phyloP scores from a whole-genome alignment of 2,329 filamentous ascomycete species.

The Periconia macrospinosa region DNA sequence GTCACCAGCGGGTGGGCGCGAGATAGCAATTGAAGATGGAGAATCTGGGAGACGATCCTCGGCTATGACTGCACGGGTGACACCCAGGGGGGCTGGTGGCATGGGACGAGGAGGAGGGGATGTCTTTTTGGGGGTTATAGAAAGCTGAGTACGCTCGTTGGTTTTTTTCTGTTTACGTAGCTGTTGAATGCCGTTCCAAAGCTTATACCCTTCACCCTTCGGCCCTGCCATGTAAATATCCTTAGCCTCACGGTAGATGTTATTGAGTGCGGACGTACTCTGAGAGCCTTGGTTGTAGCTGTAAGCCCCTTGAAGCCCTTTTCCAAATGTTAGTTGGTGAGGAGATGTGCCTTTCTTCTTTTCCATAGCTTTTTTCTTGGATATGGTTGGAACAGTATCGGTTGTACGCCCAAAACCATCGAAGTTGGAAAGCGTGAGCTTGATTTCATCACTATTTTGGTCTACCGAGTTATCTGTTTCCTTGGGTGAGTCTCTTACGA shows the following conservation, averaged over 20 bases:
- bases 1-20: neutral
- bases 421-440: neutral
- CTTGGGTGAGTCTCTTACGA: neutral
- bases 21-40: neutral
- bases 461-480: neutral
- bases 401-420: too few species aligned
- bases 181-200: conserved; percentile 20
- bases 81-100: neutral
- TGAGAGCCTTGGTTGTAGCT: neutral
- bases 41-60: neutral
- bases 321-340: neutral
- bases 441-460: neutral
- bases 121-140: neutral
- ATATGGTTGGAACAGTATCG: neutral
- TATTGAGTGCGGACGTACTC: neutral
- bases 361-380: neutral
- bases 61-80: neutral
- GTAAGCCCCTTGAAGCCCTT: neutral
- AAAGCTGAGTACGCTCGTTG: neutral
- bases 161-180: conserved; percentile 9
- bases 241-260: conserved; percentile 13
- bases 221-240: conserved; percentile 25
- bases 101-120: neutral
- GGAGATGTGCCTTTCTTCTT: neutral
- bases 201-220: conserved; percentile 28